Base-by-base conservation (phyloP, 257 asterid genomes). In the Solanum bulbocastanum region DNA sequence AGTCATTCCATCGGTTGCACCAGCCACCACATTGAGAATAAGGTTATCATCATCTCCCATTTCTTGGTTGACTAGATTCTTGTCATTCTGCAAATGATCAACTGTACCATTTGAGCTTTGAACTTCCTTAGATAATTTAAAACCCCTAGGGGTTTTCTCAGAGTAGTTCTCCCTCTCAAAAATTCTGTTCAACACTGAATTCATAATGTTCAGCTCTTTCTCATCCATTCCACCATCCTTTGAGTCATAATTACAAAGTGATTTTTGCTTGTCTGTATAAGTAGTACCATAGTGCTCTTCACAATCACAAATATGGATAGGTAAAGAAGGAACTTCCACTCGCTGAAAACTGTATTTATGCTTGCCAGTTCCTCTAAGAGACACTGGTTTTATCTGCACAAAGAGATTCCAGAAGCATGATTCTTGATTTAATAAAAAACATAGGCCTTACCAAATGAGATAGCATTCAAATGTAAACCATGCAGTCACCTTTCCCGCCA, bases 301-400 rank as follows among this genome's bases (percentile, higher is more conserved):
- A 86, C 99, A 96, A 89, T 94, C 98, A 88, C 98, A 96, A 84
- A 97, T 94, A 90, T 96, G 93, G 74, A 39, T 83, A 30, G 99
- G 98, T 79, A 92, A 93, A 23, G 95, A 88, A 83, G 98, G 98
- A 91, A 92, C 91, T 85, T 92, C 94, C 89, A 96, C 89, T 22
- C 98, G 98, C 90, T 96, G 99, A 90, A 97, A 97, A 90, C 98
- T 97, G 93, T 97, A 97, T 90, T 97, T 97, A 93, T 97, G 99
- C 92, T 92, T 97, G 85, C 99, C 99, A 1, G 96, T 87, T 86
- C 99, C 99, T 88, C 92, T 96, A 40, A 93, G 87, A 78, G 98
- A 98, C 83, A 97, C 49, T 68, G 94, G 87, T 90, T 92, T 97
- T 76, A 97, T 89, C 99, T 97, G 89, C 89, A 88, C 20, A 87